Evolutionary conservation across 2,329 filamentous ascomycete species (phyloP).

Genomic region (Fusarium aywerte): DNA sequence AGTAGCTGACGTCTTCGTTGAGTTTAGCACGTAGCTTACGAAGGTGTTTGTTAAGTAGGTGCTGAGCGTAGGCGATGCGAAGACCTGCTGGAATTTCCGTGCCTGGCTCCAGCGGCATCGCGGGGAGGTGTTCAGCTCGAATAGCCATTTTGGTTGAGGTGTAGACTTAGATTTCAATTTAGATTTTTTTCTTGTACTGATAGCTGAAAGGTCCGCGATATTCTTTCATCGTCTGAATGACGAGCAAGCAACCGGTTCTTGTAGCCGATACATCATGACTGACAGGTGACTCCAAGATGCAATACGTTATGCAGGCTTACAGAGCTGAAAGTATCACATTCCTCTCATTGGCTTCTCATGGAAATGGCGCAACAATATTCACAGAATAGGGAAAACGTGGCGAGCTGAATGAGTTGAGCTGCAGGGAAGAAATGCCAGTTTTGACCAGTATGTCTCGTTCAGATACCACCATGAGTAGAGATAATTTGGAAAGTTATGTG

Average conservation of each 20-base stretch:
- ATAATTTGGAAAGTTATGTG: fast-evolving
- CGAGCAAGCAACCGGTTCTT: not conserved
- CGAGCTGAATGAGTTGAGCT: not conserved
- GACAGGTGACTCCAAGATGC: fast-evolving
- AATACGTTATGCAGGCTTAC: not conserved
- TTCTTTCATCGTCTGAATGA: too few relatives aligned
- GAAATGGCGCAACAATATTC: not conserved
- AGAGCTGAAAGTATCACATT: conserved; percentile 8
- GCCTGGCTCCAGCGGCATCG: not conserved
- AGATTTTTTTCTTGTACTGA: too few relatives aligned
- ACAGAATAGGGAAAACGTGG: not conserved
- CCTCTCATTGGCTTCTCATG: not conserved
- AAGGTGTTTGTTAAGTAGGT: conserved; percentile 1
- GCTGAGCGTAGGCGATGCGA: conserved; percentile 6
- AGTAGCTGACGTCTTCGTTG: not conserved
- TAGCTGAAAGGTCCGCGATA: too few relatives aligned
- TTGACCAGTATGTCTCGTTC: not conserved
- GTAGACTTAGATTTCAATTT: too few relatives aligned
- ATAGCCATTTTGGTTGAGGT: not conserved
- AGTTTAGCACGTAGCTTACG: not conserved
- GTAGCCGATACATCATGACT: not conserved
- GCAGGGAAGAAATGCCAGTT: not conserved
- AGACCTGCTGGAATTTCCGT: not conserved
- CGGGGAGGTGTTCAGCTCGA: conserved; percentile 5
- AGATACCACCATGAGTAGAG: fast-evolving